Evolutionary conservation across 73 alveolate genomes (phyloP).

Genomic region (Symbiodinium natans): DNA sequence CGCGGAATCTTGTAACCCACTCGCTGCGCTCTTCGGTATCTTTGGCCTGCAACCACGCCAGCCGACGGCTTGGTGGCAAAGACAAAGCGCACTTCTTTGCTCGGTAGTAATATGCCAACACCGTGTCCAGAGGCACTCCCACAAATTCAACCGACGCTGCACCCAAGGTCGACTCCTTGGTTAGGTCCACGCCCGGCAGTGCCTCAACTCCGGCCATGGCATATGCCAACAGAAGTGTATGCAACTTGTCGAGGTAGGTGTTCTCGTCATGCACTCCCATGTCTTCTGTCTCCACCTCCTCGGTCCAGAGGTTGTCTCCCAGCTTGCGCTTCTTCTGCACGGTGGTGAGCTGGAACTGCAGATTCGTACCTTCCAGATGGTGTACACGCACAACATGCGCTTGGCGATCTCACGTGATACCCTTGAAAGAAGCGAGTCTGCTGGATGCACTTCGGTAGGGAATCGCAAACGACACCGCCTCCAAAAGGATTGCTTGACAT

Average conservation of each 20-base stretch:
- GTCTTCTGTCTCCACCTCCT: not conserved
- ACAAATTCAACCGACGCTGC: too few relatives aligned
- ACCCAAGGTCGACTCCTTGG: too few relatives aligned
- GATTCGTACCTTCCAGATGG: not conserved
- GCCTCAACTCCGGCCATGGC: not conserved
- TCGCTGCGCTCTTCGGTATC: too few relatives aligned
- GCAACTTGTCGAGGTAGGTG: not conserved
- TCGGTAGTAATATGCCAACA: too few relatives aligned
- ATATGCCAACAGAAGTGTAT: not conserved
- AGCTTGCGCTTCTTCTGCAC: not conserved
- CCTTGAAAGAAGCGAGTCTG: not conserved
- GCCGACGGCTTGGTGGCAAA: too few relatives aligned
- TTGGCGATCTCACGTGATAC: not conserved
- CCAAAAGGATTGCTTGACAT: not conserved
- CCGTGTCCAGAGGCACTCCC: too few relatives aligned
- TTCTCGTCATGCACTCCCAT: not conserved
- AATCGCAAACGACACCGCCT: not conserved
- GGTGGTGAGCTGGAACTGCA: not conserved
- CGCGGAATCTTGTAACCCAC: too few relatives aligned
- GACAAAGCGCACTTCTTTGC: too few relatives aligned
- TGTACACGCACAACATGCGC: slow-evolving; percentile 23
- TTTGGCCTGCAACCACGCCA: too few relatives aligned
- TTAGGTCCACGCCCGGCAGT: too few relatives aligned
- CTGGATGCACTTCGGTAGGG: slow-evolving; percentile 38
- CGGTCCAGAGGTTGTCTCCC: not conserved